These are phyloP conservation scores for Chiua virens DNA, from an alignment of 768 basidiomycete species.

Conservation along the genomic window DNA sequence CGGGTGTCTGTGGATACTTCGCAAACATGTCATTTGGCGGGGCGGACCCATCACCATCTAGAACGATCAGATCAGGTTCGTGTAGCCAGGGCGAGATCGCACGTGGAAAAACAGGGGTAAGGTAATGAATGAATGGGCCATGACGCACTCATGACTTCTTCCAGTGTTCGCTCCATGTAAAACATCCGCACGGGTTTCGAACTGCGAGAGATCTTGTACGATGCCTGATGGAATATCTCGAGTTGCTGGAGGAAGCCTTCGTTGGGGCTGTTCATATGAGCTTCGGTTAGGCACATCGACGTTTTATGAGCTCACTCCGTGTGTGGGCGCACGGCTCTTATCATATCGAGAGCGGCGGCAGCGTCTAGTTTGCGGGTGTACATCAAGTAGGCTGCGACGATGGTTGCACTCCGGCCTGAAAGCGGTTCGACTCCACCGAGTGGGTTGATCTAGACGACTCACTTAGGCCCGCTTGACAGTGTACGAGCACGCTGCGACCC, in stretches of 20 bases:
- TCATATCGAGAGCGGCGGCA: conserved; percentile 64
- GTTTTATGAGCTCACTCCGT: conserved; percentile 57
- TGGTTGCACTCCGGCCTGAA: conserved; percentile 78
- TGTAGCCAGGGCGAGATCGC: background rate
- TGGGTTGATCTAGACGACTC: conserved; percentile 31
- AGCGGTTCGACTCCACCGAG: conserved; percentile 5
- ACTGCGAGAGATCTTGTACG: conserved; percentile 61
- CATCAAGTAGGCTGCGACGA: conserved; percentile 91
- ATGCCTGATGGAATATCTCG: conserved; percentile 71
- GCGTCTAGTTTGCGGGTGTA: conserved; percentile 58
- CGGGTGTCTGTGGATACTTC: conserved; percentile 62
- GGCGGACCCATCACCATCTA: conserved; percentile 73
- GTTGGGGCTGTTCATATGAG: conserved; percentile 64
- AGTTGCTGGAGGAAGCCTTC: conserved; percentile 80
- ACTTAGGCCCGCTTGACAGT: conserved; percentile 91
- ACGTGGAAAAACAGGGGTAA: background rate
- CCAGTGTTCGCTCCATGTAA: conserved; percentile 75
- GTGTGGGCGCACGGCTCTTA: conserved; percentile 62
- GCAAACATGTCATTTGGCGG: conserved; percentile 76
- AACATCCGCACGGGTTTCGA: conserved; percentile 78
- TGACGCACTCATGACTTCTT: conserved; percentile 75
- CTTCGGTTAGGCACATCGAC: background rate
- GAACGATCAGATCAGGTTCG: conserved; percentile 7
- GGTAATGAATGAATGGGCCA: background rate
- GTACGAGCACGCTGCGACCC: conserved; percentile 77